Evolutionary conservation across 163 green algal genomes (phyloP).

Genomic region (Trebouxiophyceae sp.): DNA sequence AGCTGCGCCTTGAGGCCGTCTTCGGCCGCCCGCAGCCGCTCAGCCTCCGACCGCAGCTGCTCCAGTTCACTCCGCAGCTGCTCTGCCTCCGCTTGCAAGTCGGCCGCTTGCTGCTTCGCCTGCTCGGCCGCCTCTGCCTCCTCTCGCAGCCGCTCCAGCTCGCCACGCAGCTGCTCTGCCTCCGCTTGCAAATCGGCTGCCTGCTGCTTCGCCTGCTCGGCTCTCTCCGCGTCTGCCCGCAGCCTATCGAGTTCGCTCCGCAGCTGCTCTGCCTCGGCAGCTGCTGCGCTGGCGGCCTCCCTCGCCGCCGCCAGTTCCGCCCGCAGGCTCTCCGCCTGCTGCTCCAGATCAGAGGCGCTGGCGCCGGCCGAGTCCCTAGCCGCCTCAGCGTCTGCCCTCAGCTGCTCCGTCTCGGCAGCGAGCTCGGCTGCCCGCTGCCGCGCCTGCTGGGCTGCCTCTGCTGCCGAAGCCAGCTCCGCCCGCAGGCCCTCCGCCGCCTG

Average conservation of each 20-base stretch:
- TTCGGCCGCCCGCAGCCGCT: too few species aligned
- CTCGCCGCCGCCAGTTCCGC: too few species aligned
- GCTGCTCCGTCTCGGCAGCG: background rate
- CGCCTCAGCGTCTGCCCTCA: too few species aligned
- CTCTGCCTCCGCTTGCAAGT: background rate
- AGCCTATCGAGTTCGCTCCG: background rate
- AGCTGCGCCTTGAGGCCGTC: too few species aligned
- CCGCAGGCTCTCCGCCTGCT: background rate
- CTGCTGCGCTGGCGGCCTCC: background rate
- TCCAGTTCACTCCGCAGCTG: background rate
- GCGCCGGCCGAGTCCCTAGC: too few species aligned
- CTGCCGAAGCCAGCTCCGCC: background rate
- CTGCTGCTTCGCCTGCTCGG: background rate
- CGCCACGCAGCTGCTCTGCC: background rate
- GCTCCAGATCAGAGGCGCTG: too few species aligned
- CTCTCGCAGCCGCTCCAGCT: background rate
- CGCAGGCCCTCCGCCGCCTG: too few species aligned
- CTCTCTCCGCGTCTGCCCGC: background rate
- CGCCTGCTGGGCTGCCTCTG: background rate
- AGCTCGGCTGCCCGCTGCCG: background rate
- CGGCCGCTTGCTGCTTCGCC: background rate
- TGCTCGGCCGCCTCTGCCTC: background rate
- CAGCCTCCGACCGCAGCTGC: too few species aligned
- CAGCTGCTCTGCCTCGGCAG: background rate
- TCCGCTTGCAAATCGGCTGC: background rate